Percentiles rank a stretch among this genome's conserved stretches.
phyloP scores from a whole-genome alignment of 1,139 yeast species.

The Candida pseudoviswanathii region DNA sequence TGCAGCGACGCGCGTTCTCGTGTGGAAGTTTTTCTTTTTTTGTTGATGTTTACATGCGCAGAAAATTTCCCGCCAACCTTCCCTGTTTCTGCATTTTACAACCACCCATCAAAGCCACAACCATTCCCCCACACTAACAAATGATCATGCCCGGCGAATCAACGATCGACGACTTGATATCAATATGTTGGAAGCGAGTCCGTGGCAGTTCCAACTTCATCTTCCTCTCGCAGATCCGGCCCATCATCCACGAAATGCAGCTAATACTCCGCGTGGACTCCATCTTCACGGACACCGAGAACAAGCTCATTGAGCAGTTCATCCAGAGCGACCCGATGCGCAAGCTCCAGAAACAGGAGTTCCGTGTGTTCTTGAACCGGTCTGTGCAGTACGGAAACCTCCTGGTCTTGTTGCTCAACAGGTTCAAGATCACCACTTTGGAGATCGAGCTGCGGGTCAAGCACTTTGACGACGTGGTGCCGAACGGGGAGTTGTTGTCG shows the following conservation, averaged over 20 bases:
- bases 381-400: slow-evolving; percentile 28
- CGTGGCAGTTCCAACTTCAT: slow-evolving; percentile 23
- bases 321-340: slow-evolving; percentile 29
- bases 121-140: not conserved
- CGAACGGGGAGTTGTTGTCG: not conserved
- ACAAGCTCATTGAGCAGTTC: slow-evolving; percentile 27
- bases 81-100: not conserved
- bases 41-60: not conserved
- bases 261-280: slow-evolving; percentile 21
- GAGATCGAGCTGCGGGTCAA: slow-evolving; percentile 13
- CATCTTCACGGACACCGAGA: slow-evolving; percentile 30
- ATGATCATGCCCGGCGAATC: not conserved
- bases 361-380: slow-evolving; percentile 30
- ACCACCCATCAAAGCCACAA: not conserved
- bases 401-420: slow-evolving; percentile 26
- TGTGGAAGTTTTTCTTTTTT: not conserved
- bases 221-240: slow-evolving; percentile 29
- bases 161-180: slow-evolving; percentile 23
- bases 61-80: not conserved
- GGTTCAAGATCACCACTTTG: slow-evolving; percentile 23
- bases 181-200: slow-evolving; percentile 30
- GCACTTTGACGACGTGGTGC: not conserved
- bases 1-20: not conserved
- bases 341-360: slow-evolving; percentile 30
- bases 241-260: slow-evolving; percentile 32